Percentiles rank a stretch among this genome's conserved stretches.
phyloP scores from a whole-genome alignment of 495 filamentous ascomycete species.

The Talaromyces ruber region DNA sequence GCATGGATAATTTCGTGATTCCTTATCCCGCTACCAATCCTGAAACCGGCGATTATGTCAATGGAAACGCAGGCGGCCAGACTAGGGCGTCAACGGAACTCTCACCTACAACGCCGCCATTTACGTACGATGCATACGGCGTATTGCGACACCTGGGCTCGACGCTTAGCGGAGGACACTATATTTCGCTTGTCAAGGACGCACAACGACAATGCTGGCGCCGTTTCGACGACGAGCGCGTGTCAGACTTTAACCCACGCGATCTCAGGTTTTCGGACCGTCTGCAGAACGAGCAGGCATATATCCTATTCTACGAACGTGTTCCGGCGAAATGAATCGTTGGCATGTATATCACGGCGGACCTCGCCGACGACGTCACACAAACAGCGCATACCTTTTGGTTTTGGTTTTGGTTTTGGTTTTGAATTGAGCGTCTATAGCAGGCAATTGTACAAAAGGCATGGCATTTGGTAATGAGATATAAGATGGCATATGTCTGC shows the following conservation, averaged over 20 bases:
- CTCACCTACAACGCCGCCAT: conserved; percentile 51
- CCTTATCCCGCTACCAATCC: conserved; percentile 21
- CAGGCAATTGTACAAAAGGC: conserved; percentile 2
- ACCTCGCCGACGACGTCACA: neutral
- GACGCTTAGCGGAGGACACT: conserved; percentile 59
- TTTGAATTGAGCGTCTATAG: neutral
- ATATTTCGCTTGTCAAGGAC: conserved; percentile 58
- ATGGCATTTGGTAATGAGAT: neutral
- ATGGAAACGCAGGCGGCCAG: conserved; percentile 9
- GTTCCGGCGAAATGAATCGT: conserved; percentile 38
- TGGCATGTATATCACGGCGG: neutral
- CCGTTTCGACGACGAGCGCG: conserved; percentile 55
- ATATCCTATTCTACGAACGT: conserved; percentile 59
- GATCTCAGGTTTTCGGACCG: conserved; percentile 36
- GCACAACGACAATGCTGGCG: conserved; percentile 53
- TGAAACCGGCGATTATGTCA: conserved; percentile 18
- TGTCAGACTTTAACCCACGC: conserved; percentile 49
- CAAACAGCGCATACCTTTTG: neutral
- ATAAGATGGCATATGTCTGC: neutral
- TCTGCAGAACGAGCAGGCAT: conserved; percentile 56
- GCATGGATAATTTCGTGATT: conserved; percentile 52
- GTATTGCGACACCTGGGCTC: conserved; percentile 61
- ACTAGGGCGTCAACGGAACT: conserved; percentile 18
- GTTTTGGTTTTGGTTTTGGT: neutral
- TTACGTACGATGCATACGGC: conserved; percentile 63